Base-by-base conservation (phyloP, 306 rosid genomes). In the Lathyrus aphaca region DNA sequence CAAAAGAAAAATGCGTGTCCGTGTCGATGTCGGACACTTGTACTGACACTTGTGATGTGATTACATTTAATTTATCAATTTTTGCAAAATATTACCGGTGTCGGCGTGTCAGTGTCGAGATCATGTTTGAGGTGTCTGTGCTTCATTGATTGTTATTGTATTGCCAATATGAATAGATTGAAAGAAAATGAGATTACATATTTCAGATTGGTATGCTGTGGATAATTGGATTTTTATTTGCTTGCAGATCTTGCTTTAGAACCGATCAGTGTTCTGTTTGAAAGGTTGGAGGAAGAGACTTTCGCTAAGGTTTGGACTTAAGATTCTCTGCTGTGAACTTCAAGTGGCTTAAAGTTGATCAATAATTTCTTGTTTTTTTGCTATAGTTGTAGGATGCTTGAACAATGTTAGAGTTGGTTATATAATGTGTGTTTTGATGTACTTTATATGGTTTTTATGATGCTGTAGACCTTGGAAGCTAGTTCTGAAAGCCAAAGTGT, bases 271-370 rank as follows among this genome's bases (percentile, higher is more conserved):
- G 72, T 76, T 59, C 76, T 90, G 42, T 66, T 94, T 76, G 86
- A 83, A 71, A 90, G 81, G 82, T 75, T 83, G 80, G 98, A 94
- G 80, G 86, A 87, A 77, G 96, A 90, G 88, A 82, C 90, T 50
- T 84, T 94, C 10, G 32, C 82, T 48, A 94, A 89, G 97, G 98
- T 94, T 86, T 74, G 62, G 45, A 54, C 54, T 75, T 62, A 32
- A 71, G 42, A 57, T 17, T 59, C 21, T 76, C 53, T 57, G 7
- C 61, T 71, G 44, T 61, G 69, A 32, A 46, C 44, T 77, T 69
- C 12, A 27, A 11, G 29, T 23, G 49, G 38, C 55, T 54, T 45
- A 35, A 60, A 30, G 63, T 77, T 72, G 60, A 66, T 21, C 18
- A 39, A 64, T 68, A 32, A 15, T 68, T 66, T 73, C 39, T 25